A percentile compares a stretch with the other conserved stretches of the same genome.
phyloP scores from a whole-genome alignment of 495 filamentous ascomycete species.

The Penicillium longicatenatum region DNA sequence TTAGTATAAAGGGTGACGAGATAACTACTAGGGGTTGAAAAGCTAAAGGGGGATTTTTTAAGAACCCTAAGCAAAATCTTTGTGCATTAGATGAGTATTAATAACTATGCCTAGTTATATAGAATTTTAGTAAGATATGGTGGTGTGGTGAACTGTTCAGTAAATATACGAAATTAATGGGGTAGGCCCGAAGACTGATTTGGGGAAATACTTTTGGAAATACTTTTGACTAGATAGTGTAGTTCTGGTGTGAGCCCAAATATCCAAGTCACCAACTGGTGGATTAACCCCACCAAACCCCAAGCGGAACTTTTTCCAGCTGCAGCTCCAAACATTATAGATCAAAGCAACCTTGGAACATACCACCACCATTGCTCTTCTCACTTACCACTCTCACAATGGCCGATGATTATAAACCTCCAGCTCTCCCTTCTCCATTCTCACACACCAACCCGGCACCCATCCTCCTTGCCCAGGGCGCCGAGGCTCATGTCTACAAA shows the following conservation, averaged over 20 bases:
- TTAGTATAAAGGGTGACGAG: too few species aligned
- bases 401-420: slow-evolving; percentile 34
- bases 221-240: too few species aligned
- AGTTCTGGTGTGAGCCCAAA: neutral
- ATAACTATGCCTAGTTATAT: too few species aligned
- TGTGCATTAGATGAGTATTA: too few species aligned
- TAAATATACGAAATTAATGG: too few species aligned
- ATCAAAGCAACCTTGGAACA: neutral
- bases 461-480: slow-evolving; percentile 81
- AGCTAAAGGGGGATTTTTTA: too few species aligned
- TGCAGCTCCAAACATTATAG: neutral
- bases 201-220: too few species aligned
- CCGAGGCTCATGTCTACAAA: slow-evolving; percentile 91
- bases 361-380: slow-evolving; percentile 1
- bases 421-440: slow-evolving; percentile 67
- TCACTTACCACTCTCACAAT: neutral
- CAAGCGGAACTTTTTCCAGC: slow-evolving; percentile 4
- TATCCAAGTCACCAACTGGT: neutral
- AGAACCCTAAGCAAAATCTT: too few species aligned
- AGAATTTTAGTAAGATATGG: too few species aligned
- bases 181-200: too few species aligned
- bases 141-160: too few species aligned
- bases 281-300: neutral
- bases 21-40: too few species aligned
- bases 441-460: slow-evolving; percentile 56